phyloP scores from a whole-genome alignment of 202 grass and related monocot species.

The Brachypodium distachyon region DNA sequence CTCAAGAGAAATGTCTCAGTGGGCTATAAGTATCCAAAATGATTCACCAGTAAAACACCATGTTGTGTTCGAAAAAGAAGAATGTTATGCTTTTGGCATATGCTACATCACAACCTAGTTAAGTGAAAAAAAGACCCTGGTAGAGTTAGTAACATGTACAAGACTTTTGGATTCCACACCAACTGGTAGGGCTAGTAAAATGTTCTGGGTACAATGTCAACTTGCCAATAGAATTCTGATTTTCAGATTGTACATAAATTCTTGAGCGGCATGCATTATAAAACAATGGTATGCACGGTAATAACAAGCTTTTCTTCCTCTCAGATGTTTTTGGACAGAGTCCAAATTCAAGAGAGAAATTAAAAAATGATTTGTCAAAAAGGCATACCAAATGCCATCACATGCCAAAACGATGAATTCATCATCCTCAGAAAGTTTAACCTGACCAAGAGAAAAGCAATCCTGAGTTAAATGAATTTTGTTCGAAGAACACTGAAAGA shows the following conservation, averaged over 20 bases:
- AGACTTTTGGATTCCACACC: no score
- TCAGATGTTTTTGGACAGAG: background rate
- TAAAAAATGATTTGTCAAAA: background rate
- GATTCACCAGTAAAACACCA: background rate
- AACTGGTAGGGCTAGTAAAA: background rate
- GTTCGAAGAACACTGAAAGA: constrained; percentile 7
- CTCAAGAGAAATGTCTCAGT: background rate
- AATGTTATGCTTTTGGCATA: background rate
- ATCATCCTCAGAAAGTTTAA: constrained; percentile 76
- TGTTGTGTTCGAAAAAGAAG: no score
- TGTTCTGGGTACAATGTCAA: background rate
- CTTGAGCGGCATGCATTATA: background rate
- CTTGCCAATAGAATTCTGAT: background rate
- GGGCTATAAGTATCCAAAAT: background rate
- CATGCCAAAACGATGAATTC: constrained; percentile 88
- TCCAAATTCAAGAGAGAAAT: background rate
- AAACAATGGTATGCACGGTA: background rate
- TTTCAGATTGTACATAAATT: background rate
- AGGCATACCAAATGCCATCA: constrained; percentile 77
- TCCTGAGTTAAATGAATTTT: background rate
- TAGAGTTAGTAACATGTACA: background rate
- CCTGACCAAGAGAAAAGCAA: constrained; percentile 35
- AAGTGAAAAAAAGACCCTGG: background rate
- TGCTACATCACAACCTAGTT: background rate
- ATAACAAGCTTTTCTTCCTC: background rate